phyloP scores from a whole-genome alignment of 73 alveolate genomes.

The Paramecium octaurelia region DNA sequence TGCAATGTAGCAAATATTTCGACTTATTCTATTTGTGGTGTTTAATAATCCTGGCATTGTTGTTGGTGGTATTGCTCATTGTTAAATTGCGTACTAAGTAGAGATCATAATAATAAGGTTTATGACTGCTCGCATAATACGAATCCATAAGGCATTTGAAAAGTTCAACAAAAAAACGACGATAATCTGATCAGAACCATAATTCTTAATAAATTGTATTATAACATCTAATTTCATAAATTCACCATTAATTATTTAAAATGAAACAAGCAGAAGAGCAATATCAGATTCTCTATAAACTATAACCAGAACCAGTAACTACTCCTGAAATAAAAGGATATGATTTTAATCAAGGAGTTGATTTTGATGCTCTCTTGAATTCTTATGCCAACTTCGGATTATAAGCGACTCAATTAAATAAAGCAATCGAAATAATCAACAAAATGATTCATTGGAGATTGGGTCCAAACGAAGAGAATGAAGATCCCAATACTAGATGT shows the following conservation, averaged over 20 bases:
- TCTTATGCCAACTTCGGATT: slow-evolving; percentile 82
- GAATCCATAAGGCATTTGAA: not conserved
- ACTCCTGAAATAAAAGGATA: slow-evolving; percentile 84
- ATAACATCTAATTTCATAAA: not conserved
- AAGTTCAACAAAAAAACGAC: not conserved
- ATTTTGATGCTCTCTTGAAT: slow-evolving; percentile 74
- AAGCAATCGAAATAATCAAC: slow-evolving; percentile 89
- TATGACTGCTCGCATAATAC: not conserved
- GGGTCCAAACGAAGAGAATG: slow-evolving; percentile 37
- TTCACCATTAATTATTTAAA: not conserved
- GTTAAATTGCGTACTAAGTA: not conserved
- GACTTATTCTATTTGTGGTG: slow-evolving; percentile 19
- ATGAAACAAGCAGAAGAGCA: slow-evolving; percentile 29
- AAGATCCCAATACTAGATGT: slow-evolving; percentile 78
- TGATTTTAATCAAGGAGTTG: slow-evolving; percentile 96
- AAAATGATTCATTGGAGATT: slow-evolving; percentile 93
- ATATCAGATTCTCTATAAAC: not conserved
- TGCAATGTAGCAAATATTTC: not conserved
- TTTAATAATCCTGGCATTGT: not conserved
- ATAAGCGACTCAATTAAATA: slow-evolving; percentile 85
- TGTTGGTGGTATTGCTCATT: not conserved
- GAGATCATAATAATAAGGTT: not conserved
- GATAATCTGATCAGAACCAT: not conserved
- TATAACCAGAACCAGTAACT: slow-evolving; percentile 58
- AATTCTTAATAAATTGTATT: not conserved